These are phyloP conservation scores for Chloroidium sp. DNA, from an alignment of 163 green algal genomes.

Conservation along the genomic window DNA sequence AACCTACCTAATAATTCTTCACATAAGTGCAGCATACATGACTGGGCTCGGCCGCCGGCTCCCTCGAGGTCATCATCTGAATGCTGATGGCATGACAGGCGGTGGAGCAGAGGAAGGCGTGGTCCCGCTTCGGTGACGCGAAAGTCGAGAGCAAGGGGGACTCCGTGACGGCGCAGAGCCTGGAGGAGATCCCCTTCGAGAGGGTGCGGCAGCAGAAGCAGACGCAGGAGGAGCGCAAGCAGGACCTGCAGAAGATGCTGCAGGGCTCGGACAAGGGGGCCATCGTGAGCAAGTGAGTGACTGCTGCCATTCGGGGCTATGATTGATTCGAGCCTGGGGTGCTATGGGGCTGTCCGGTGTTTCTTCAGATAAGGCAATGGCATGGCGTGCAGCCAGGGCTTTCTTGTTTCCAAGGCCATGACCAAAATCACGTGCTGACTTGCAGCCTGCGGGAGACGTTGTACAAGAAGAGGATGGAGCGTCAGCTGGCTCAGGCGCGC, in stretches of 20 bases:
- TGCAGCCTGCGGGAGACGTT: slow-evolving; percentile 77
- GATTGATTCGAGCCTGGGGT: not conserved
- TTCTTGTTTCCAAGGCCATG: too few species aligned
- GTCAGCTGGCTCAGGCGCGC: slow-evolving; percentile 70
- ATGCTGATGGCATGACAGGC: slow-evolving; percentile 25
- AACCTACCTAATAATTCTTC: too few species aligned
- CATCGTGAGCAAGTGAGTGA: slow-evolving; percentile 23
- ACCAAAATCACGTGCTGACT: not conserved
- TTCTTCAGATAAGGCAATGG: not conserved
- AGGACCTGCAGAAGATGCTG: slow-evolving; percentile 59
- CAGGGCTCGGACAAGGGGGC: slow-evolving; percentile 39
- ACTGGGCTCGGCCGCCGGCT: too few species aligned
- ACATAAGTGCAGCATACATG: too few species aligned
- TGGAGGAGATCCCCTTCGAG: slow-evolving; percentile 86
- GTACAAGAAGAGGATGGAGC: slow-evolving; percentile 83
- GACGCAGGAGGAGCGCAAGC: slow-evolving; percentile 76
- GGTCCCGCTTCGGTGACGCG: slow-evolving; percentile 70
- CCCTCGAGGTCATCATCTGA: too few species aligned
- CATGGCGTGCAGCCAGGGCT: not conserved
- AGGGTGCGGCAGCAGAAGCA: slow-evolving; percentile 56
- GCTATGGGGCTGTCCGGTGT: not conserved
- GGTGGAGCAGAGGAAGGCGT: slow-evolving; percentile 51
- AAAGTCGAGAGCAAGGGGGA: slow-evolving; percentile 50
- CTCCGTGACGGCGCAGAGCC: slow-evolving; percentile 48
- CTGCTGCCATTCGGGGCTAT: not conserved